Percentiles rank a stretch among this genome's conserved stretches.
These are phyloP conservation scores for Diplodia intermedia DNA, from an alignment of 2,329 filamentous ascomycete species.

Conservation along the genomic window DNA sequence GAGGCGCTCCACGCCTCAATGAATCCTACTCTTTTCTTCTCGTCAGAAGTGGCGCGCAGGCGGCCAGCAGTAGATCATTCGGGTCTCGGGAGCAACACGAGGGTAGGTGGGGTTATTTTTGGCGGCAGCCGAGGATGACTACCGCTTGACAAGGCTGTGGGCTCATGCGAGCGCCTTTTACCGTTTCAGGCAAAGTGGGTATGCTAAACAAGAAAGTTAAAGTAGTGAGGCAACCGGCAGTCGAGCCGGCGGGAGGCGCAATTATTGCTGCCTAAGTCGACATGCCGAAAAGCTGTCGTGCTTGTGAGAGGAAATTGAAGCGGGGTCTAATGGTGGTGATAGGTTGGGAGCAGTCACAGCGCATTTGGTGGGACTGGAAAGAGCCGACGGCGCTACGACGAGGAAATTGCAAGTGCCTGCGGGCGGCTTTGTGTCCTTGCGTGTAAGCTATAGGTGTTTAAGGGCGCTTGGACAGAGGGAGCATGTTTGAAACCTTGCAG, in stretches of 20 bases:
- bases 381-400: background rate
- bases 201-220: background rate
- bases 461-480: background rate
- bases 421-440: background rate
- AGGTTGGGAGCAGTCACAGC: background rate
- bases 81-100: background rate
- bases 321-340: background rate
- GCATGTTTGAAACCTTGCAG: background rate
- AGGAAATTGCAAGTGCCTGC: background rate
- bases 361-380: background rate
- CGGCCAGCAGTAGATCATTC: no score
- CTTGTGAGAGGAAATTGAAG: background rate
- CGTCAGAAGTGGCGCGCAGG: no score
- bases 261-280: background rate
- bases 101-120: background rate
- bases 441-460: background rate
- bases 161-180: background rate
- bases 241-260: background rate
- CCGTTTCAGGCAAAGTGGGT: background rate
- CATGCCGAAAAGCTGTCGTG: background rate
- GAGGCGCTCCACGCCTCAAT: background rate
- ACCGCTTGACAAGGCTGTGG: background rate
- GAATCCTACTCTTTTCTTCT: background rate
- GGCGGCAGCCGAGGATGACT: background rate
- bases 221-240: background rate